phyloP scores from a whole-genome alignment of 1,284 basidiomycete species.

The Coniophora puteana region DNA sequence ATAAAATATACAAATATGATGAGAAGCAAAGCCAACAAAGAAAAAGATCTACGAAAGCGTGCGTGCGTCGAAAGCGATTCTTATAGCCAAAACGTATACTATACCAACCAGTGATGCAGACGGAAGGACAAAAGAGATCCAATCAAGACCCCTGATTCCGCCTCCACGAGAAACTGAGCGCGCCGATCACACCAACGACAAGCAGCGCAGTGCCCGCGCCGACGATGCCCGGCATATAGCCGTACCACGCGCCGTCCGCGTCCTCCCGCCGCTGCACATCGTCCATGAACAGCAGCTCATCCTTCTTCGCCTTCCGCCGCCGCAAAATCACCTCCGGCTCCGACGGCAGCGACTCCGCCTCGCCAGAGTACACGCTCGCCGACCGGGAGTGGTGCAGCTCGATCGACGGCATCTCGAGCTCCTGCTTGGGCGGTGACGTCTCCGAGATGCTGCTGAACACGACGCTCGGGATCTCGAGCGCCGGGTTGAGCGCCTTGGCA shows the following conservation, averaged over 20 bases:
- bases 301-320: slow-evolving; percentile 46
- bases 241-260: slow-evolving; percentile 69
- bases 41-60: too few species aligned
- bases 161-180: slow-evolving; percentile 71
- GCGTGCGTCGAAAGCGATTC: too few species aligned
- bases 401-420: slow-evolving; percentile 62
- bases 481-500: slow-evolving; percentile 53
- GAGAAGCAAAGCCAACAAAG: too few species aligned
- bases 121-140: slow-evolving; percentile 1
- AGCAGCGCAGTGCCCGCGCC: slow-evolving; percentile 76
- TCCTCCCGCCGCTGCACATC: slow-evolving; percentile 44
- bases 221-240: slow-evolving; percentile 70
- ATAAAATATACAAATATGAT: background rate
- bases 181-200: slow-evolving; percentile 72
- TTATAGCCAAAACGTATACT: too few species aligned
- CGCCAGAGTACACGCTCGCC: slow-evolving; percentile 28
- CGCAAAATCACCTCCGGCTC: slow-evolving; percentile 37
- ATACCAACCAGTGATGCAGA: too few species aligned
- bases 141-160: slow-evolving; percentile 56
- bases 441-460: slow-evolving; percentile 43
- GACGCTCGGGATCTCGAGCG: slow-evolving; percentile 63
- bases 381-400: slow-evolving; percentile 39
- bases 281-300: slow-evolving; percentile 47
- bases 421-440: too few species aligned
- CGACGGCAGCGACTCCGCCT: slow-evolving; percentile 25